Conservation (phyloP, 73 alveolate species). For the Paramecium biaurelia region DNA sequence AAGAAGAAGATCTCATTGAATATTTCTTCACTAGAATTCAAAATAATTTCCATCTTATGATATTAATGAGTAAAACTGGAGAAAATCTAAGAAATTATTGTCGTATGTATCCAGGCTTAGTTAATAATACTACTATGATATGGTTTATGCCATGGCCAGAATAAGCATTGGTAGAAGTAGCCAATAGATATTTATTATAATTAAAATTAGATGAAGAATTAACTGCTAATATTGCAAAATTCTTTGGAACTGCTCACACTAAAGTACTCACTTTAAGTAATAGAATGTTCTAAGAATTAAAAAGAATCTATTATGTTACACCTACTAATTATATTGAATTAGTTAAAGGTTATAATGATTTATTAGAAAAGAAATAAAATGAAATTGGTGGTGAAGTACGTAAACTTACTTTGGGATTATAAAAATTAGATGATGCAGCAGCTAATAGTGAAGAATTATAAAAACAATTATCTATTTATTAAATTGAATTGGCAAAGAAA, state of each 20-base stretch:
- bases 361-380: slow-evolving; percentile 80
- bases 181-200: slow-evolving; percentile 80
- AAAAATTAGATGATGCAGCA: slow-evolving; percentile 98
- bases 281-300: slow-evolving; percentile 91
- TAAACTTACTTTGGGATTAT: slow-evolving; percentile 97
- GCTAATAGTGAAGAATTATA: slow-evolving; percentile 97
- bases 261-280: slow-evolving; percentile 82
- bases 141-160: slow-evolving; percentile 99
- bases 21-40: slow-evolving; percentile 94
- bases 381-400: slow-evolving; percentile 92
- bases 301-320: slow-evolving; percentile 98
- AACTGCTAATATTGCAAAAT: slow-evolving; percentile 63
- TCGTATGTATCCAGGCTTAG: slow-evolving; percentile 99
- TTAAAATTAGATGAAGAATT: slow-evolving; percentile 70
- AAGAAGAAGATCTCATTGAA: slow-evolving; percentile 91
- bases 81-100: slow-evolving; percentile 95
- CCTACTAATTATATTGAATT: slow-evolving; percentile 99
- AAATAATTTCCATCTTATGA: slow-evolving; percentile 97
- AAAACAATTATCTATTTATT: slow-evolving; percentile 89
- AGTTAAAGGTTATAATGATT: slow-evolving; percentile 90
- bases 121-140: slow-evolving; percentile 98
- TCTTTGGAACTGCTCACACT: slow-evolving; percentile 78
- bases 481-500: slow-evolving; percentile 91
- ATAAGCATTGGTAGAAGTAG: slow-evolving; percentile 98
- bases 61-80: slow-evolving; percentile 99